These are phyloP conservation scores for Tagetes patula DNA, from an alignment of 129 eudicot species.

Conservation along the genomic window DNA sequence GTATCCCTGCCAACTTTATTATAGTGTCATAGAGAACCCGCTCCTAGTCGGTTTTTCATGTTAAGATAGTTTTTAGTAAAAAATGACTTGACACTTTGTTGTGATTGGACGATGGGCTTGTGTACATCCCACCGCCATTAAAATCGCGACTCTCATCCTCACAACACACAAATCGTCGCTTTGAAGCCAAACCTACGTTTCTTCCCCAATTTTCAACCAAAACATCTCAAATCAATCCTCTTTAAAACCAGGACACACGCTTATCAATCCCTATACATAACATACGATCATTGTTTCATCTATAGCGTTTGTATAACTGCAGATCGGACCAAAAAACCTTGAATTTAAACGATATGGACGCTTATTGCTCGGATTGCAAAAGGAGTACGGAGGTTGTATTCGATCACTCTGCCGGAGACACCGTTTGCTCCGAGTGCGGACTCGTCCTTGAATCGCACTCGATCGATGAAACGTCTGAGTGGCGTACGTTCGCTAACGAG, in stretches of 20 bases:
- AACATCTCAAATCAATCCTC: background rate
- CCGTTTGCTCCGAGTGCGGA: slow-evolving; percentile 84
- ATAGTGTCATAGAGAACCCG: no score
- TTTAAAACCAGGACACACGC: background rate
- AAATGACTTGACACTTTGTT: no score
- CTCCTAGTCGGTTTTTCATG: no score
- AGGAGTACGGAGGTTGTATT: slow-evolving; percentile 64
- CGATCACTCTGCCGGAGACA: slow-evolving; percentile 81
- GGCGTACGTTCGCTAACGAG: slow-evolving; percentile 78
- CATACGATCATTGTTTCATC: background rate
- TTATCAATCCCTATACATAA: background rate
- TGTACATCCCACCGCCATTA: no score
- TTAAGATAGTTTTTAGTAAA: no score
- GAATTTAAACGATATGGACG: slow-evolving; percentile 21
- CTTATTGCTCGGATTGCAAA: slow-evolving; percentile 75
- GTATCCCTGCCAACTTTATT: no score
- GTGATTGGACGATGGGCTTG: no score
- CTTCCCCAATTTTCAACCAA: background rate
- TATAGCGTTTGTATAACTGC: background rate
- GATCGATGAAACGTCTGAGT: slow-evolving; percentile 80
- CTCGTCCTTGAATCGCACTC: slow-evolving; percentile 74
- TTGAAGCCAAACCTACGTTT: slow-evolving; percentile 11
- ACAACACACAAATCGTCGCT: background rate
- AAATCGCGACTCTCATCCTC: background rate
- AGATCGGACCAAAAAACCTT: slow-evolving; percentile 11